A percentile compares a stretch with the other conserved stretches of the same genome.
Evolutionary conservation across 148 eudicot genomes (phyloP).

Genomic region (Cornus florida): DNA sequence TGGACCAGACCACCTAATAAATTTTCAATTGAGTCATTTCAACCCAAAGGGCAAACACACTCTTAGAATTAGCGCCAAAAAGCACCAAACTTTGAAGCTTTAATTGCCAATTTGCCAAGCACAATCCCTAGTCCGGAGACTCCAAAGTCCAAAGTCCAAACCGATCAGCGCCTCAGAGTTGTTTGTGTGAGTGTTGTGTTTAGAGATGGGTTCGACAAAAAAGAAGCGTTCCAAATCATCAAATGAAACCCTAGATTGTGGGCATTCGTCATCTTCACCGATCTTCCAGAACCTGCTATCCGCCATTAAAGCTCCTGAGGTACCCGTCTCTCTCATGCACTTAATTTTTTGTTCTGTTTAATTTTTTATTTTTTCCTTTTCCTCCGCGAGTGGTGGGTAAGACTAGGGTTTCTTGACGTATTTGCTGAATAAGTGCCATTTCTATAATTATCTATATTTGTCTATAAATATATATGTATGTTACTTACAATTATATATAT

Average conservation of each 20-base stretch:
- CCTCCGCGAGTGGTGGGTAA: background rate
- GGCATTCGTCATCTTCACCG: background rate
- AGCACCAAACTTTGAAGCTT: background rate
- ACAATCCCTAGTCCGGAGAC: background rate
- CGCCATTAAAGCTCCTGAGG: constrained; percentile 18
- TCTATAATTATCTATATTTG: no score
- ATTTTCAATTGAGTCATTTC: no score
- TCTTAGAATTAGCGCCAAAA: background rate
- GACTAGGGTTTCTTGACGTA: constrained; percentile 1
- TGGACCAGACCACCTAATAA: no score
- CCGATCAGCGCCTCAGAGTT: no score
- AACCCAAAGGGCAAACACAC: no score
- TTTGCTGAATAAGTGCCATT: background rate
- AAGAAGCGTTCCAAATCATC: background rate
- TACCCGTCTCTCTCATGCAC: background rate
- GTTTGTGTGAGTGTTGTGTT: background rate
- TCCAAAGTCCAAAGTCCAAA: no score
- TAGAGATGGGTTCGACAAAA: background rate
- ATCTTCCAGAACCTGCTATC: constrained; percentile 12
- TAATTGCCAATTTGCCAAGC: background rate
- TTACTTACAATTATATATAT: no score
- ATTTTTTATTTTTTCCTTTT: background rate
- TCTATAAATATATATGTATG: background rate
- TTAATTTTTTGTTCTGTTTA: background rate
- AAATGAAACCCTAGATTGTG: background rate